These are phyloP conservation scores for Lablab purpureus DNA, from an alignment of 306 rosid species.

Conservation along the genomic window DNA sequence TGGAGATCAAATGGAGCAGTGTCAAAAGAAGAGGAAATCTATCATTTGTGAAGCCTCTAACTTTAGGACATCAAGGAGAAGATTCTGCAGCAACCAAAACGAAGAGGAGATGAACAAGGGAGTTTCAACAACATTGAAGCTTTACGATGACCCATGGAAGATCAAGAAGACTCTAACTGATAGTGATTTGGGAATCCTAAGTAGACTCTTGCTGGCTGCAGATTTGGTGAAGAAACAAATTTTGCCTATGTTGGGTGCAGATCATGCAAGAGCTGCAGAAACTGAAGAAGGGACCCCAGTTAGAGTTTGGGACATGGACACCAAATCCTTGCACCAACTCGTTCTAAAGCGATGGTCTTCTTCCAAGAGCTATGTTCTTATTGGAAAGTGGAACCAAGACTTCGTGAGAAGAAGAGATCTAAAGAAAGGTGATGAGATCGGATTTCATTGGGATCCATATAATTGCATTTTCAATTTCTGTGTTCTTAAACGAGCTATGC, in stretches of 20 bases:
- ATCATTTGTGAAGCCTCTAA: background rate
- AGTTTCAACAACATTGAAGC: constrained; percentile 46
- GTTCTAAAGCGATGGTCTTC: constrained; percentile 52
- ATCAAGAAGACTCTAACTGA: constrained; percentile 48
- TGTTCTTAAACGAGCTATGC: constrained; percentile 42
- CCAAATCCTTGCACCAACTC: constrained; percentile 41
- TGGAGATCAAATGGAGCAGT: constrained; percentile 29
- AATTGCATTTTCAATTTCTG: constrained; percentile 42
- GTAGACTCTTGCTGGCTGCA: constrained; percentile 46
- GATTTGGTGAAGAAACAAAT: constrained; percentile 43
- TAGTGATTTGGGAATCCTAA: constrained; percentile 53
- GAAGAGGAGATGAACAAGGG: constrained; percentile 27
- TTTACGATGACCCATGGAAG: constrained; percentile 51
- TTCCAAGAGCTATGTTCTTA: constrained; percentile 48
- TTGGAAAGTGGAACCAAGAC: constrained; percentile 52
- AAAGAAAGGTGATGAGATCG: constrained; percentile 47
- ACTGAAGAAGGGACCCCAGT: constrained; percentile 40
- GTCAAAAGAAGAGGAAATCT: constrained; percentile 43
- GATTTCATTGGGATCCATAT: constrained; percentile 48
- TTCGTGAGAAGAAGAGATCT: constrained; percentile 46
- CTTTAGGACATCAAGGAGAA: constrained; percentile 30
- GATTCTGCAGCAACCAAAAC: constrained; percentile 28
- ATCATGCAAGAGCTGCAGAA: constrained; percentile 34
- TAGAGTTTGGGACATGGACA: constrained; percentile 49
- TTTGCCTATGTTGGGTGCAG: constrained; percentile 45